A percentile compares a stretch with the other conserved stretches of the same genome.
These are phyloP conservation scores for Alternaria novae-zelandiae DNA, from an alignment of 2,329 filamentous ascomycete species.

Conservation along the genomic window DNA sequence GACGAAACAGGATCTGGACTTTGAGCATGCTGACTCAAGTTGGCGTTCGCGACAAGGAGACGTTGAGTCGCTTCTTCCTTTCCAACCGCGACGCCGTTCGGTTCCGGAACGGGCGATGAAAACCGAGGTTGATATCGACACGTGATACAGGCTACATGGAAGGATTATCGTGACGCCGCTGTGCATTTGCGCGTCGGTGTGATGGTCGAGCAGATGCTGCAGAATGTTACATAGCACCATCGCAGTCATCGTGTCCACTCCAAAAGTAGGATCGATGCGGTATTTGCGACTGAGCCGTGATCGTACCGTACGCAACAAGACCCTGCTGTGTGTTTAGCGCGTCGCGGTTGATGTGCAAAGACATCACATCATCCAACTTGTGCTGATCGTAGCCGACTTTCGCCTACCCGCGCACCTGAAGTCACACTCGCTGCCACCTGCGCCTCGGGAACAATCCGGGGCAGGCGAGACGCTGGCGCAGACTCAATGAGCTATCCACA, in stretches of 20 bases:
- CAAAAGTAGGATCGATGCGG: not conserved
- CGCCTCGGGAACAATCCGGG: conserved; percentile 12
- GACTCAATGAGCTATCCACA: not conserved
- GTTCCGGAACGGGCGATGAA: not conserved
- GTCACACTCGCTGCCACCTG: conserved; percentile 6
- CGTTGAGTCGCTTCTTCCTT: not conserved
- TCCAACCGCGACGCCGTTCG: not conserved
- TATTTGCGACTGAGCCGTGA: not conserved
- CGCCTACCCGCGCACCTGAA: not conserved
- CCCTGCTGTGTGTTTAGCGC: conserved; percentile 6
- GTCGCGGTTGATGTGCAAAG: not conserved
- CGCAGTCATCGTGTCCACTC: not conserved
- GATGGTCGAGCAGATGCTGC: conserved; percentile 1
- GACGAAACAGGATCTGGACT: not conserved
- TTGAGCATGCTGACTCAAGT: not conserved
- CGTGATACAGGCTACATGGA: not conserved
- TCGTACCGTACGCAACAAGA: conserved; percentile 1
- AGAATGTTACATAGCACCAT: conserved; percentile 3
- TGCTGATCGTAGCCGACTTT: conserved; percentile 8
- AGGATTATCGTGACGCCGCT: not conserved
- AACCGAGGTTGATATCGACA: not conserved
- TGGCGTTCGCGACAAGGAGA: not conserved
- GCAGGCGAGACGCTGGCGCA: conserved; percentile 10
- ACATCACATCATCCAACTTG: conserved; percentile 1
- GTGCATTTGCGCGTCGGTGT: conserved; percentile 2